phyloP scores from a whole-genome alignment of 2,329 filamentous ascomycete species.

The Pseudogymnoascus pannorum region DNA sequence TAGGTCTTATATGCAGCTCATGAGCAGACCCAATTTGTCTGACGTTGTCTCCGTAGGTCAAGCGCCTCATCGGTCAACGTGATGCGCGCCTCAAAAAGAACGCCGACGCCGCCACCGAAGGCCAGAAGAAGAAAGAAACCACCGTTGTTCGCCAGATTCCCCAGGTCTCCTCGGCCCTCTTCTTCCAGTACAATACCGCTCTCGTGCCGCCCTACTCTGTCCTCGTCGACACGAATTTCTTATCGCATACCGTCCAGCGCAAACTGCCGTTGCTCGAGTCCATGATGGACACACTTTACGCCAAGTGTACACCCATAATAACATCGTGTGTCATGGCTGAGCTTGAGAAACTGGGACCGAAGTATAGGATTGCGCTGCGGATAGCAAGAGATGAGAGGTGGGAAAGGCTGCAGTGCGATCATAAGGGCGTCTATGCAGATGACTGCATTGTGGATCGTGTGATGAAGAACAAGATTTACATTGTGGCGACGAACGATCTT shows the following conservation, averaged over 20 bases:
- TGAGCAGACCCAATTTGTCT: constrained; percentile 22
- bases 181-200: constrained; percentile 83
- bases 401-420: constrained; percentile 76
- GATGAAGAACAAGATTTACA: constrained; percentile 65
- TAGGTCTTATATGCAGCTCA: constrained; percentile 30
- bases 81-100: constrained; percentile 81
- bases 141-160: constrained; percentile 70
- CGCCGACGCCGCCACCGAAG: constrained; percentile 58
- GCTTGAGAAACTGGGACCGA: constrained; percentile 76
- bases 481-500: constrained; percentile 66
- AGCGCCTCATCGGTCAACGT: constrained; percentile 73
- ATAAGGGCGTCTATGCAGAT: constrained; percentile 79
- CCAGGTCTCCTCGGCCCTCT: constrained; percentile 74
- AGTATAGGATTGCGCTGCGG: constrained; percentile 74
- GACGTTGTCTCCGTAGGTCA: constrained; percentile 43
- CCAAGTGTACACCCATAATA: constrained; percentile 79
- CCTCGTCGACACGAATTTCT: constrained; percentile 79
- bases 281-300: constrained; percentile 88
- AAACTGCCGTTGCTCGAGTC: constrained; percentile 82
- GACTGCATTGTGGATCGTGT: constrained; percentile 70
- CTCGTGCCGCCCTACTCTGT: constrained; percentile 71
- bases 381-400: constrained; percentile 84
- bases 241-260: constrained; percentile 79
- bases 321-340: constrained; percentile 75
- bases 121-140: constrained; percentile 46